Evolutionary conservation across 1,284 basidiomycete genomes (phyloP).

Genomic region (Cutaneotrichosporon sp.): DNA sequence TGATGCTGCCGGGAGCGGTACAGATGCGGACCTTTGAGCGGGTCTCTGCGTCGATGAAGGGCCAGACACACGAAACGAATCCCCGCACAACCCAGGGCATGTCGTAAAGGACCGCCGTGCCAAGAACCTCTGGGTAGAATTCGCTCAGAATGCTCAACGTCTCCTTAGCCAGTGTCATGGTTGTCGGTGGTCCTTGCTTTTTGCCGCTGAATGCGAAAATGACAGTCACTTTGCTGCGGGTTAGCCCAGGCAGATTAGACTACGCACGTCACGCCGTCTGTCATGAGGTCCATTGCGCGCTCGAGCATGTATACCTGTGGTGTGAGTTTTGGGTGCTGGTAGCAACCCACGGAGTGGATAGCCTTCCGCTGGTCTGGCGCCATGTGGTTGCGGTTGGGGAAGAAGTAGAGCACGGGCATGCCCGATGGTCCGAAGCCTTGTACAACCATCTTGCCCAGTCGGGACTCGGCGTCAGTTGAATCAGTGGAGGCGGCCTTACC

Average conservation of each 20-base stretch:
- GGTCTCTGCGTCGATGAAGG: slow-evolving; percentile 41
- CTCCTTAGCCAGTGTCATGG: slow-evolving; percentile 26
- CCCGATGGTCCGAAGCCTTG: slow-evolving; percentile 31
- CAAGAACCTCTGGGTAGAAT: slow-evolving; percentile 37
- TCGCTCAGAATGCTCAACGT: slow-evolving; percentile 28
- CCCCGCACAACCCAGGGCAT: slow-evolving; percentile 37
- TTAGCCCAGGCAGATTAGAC: not conserved
- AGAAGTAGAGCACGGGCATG: slow-evolving; percentile 39
- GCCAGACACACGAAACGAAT: slow-evolving; percentile 42
- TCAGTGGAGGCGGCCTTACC: no score
- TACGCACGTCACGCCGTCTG: slow-evolving; percentile 33
- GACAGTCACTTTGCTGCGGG: slow-evolving; percentile 8
- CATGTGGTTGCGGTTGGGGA: slow-evolving; percentile 35
- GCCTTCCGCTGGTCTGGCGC: slow-evolving; percentile 26
- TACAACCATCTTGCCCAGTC: slow-evolving; percentile 35
- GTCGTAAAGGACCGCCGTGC: slow-evolving; percentile 29
- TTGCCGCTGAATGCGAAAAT: slow-evolving; percentile 45
- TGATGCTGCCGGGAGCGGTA: slow-evolving; percentile 19
- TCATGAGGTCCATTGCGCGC: slow-evolving; percentile 33
- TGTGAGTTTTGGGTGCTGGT: no score
- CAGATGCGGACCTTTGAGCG: slow-evolving; percentile 32
- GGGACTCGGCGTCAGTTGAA: slow-evolving; percentile 25
- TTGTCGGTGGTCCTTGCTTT: slow-evolving; percentile 35
- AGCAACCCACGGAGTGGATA: slow-evolving; percentile 23
- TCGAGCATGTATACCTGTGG: slow-evolving; percentile 22